These are phyloP conservation scores for Gracilariopsis chorda DNA, from an alignment of 23 red algal genomes.

Conservation along the genomic window DNA sequence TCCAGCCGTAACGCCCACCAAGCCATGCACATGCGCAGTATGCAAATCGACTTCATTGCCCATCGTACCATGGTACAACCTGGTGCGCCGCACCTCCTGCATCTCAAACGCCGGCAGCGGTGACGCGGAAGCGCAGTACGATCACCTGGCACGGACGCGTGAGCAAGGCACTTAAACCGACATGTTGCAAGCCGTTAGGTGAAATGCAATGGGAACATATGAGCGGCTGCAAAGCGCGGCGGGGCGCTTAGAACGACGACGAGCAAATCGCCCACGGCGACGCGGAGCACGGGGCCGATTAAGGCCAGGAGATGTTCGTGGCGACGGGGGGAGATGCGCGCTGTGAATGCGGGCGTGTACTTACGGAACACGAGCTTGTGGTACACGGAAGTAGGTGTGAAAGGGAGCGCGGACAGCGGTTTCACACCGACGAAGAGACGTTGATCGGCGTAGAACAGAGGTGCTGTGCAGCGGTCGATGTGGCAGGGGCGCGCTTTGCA, in stretches of 20 bases:
- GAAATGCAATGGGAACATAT: background rate
- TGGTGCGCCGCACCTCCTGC: background rate
- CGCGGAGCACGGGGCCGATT: conserved; percentile 25
- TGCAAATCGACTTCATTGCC: conserved; percentile 55
- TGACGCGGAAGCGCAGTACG: background rate
- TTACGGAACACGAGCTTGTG: background rate
- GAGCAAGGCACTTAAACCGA: background rate
- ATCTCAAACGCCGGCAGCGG: background rate
- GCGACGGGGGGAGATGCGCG: background rate
- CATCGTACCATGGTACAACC: background rate
- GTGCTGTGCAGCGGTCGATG: background rate
- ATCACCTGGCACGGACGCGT: background rate
- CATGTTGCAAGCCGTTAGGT: background rate
- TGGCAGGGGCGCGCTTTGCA: too few relatives aligned
- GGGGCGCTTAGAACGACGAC: conserved; percentile 9
- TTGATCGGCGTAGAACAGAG: background rate
- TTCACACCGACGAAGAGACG: conserved; percentile 11
- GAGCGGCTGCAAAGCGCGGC: background rate
- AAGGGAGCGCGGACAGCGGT: background rate
- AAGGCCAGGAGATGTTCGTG: conserved; percentile 11
- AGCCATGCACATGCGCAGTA: conserved; percentile 33
- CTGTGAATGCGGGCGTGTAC: conserved; percentile 15
- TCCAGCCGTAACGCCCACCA: conserved; percentile 13
- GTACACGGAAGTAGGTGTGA: conserved; percentile 26
- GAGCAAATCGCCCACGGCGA: conserved; percentile 24